Conservation (phyloP, 495 filamentous ascomycete species). For the Podospora fimiseda region DNA sequence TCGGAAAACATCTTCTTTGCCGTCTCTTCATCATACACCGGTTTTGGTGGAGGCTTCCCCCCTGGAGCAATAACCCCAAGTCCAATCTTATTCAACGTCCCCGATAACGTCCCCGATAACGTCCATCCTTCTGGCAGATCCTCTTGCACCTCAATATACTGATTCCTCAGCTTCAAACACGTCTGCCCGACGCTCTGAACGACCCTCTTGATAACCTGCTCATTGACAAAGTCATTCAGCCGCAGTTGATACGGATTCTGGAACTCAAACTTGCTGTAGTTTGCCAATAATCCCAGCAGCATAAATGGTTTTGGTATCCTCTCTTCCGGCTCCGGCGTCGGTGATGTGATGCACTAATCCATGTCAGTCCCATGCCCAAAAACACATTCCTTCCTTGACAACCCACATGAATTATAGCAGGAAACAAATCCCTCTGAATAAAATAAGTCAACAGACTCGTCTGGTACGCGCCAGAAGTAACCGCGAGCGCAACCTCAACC, state of each 20-base stretch:
- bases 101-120: slow-evolving; percentile 62
- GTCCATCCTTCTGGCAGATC: slow-evolving; percentile 91
- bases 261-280: slow-evolving; percentile 99
- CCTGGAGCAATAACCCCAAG: slow-evolving; percentile 68
- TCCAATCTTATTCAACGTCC: slow-evolving; percentile 77
- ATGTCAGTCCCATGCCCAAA: background rate
- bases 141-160: slow-evolving; percentile 85
- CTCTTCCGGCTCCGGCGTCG: slow-evolving; percentile 62
- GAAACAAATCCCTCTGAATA: slow-evolving; percentile 90
- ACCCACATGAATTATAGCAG: slow-evolving; percentile 83
- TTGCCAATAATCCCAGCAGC: slow-evolving; percentile 81
- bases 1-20: slow-evolving; percentile 70
- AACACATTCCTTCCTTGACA: background rate
- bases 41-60: slow-evolving; percentile 54
- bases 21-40: slow-evolving; percentile 57
- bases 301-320: slow-evolving; percentile 69
- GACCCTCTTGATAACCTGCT: slow-evolving; percentile 75
- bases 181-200: slow-evolving; percentile 65
- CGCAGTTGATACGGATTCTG: slow-evolving; percentile 94
- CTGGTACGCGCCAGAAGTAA: slow-evolving; percentile 88
- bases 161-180: slow-evolving; percentile 57
- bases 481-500: slow-evolving; percentile 71
- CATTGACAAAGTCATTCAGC: slow-evolving; percentile 97
- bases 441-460: slow-evolving; percentile 92
- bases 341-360: slow-evolving; percentile 59